These are phyloP conservation scores for Glycine tomentella DNA, from an alignment of 306 rosid species.

Conservation along the genomic window DNA sequence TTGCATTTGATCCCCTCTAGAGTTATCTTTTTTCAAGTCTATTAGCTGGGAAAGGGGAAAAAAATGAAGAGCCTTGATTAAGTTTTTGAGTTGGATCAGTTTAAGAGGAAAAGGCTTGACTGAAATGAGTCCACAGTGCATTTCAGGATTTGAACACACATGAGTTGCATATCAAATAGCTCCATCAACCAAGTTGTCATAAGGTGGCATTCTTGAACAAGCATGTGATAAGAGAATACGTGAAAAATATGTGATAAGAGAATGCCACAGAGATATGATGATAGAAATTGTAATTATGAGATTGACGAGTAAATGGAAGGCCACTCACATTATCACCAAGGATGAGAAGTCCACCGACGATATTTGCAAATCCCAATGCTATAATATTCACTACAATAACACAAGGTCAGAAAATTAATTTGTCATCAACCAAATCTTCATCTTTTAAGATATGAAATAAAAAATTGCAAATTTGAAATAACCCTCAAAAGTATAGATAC, in stretches of 20 bases:
- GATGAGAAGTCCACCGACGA: conserved; percentile 58
- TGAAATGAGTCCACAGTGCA: not conserved
- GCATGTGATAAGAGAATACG: no score
- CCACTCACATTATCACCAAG: conserved; percentile 59
- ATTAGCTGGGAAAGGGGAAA: conserved; percentile 41
- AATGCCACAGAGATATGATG: no score
- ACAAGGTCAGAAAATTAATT: conserved; percentile 32
- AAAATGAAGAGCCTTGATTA: not conserved
- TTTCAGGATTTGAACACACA: conserved; percentile 18
- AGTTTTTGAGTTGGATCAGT: not conserved
- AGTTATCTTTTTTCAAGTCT: conserved; percentile 47
- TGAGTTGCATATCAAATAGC: not conserved
- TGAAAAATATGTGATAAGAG: no score
- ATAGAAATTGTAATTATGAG: conserved; percentile 22
- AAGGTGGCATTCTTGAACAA: not conserved
- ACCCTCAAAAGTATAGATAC: not conserved
- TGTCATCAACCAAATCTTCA: conserved; percentile 19
- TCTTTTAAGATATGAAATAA: conserved; percentile 19
- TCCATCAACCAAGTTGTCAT: not conserved
- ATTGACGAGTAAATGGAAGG: conserved; percentile 1
- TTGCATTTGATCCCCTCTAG: conserved; percentile 35
- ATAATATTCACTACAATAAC: conserved; percentile 52
- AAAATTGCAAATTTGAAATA: conserved; percentile 12
- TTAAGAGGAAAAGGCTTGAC: not conserved
- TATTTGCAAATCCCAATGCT: conserved; percentile 59